Percentiles rank a stretch among this genome's conserved stretches.
phyloP scores from a whole-genome alignment of 306 rosid genomes.

The Vicia villosa region DNA sequence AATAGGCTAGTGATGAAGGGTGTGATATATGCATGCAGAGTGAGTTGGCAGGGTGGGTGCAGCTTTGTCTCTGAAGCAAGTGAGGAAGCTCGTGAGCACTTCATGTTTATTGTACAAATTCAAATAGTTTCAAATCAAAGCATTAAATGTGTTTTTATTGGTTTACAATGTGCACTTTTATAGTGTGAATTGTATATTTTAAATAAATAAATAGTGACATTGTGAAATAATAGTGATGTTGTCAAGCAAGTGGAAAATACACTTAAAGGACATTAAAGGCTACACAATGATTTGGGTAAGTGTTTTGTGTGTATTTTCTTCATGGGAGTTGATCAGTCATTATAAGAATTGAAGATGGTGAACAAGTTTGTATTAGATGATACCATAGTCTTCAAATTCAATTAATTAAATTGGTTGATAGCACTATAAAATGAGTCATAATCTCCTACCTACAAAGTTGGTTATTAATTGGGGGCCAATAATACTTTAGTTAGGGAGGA shows the following conservation, averaged over 20 bases:
- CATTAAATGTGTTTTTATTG: not conserved
- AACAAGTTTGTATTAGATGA: not conserved
- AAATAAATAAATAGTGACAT: too few species aligned
- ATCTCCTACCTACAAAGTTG: slow-evolving; percentile 23
- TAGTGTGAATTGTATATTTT: too few species aligned
- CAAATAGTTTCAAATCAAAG: slow-evolving; percentile 1
- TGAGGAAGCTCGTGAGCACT: slow-evolving; percentile 66
- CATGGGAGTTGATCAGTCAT: slow-evolving; percentile 36
- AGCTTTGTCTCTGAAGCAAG: slow-evolving; percentile 38
- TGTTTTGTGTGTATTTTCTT: slow-evolving; percentile 34
- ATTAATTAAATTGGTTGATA: slow-evolving; percentile 43
- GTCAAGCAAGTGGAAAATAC: too few species aligned
- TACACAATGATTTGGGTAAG: too few species aligned
- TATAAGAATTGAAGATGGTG: slow-evolving; percentile 36
- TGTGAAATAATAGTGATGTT: too few species aligned
- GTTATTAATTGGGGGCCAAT: not conserved
- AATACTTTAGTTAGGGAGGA: not conserved
- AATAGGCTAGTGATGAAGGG: slow-evolving; percentile 65
- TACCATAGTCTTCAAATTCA: slow-evolving; percentile 18
- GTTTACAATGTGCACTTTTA: not conserved
- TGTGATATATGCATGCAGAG: not conserved
- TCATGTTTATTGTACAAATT: slow-evolving; percentile 46
- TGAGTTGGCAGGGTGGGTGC: slow-evolving; percentile 61
- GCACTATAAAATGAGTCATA: slow-evolving; percentile 3
- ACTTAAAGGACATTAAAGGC: too few species aligned